These are phyloP conservation scores for Casuarina cunninghamiana DNA, from an alignment of 306 rosid genomes.

Conservation along the genomic window DNA sequence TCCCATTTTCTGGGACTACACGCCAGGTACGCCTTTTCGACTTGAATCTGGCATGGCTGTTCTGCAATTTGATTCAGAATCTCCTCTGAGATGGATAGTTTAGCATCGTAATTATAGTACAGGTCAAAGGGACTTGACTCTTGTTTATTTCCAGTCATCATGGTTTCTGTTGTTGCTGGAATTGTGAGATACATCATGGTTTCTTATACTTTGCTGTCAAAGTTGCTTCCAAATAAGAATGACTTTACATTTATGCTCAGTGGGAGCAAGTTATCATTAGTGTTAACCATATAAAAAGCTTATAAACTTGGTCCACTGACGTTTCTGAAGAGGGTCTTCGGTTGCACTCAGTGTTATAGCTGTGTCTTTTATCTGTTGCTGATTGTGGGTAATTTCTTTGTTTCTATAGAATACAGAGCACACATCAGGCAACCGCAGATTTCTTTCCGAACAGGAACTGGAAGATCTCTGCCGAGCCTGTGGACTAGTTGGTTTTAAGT, in stretches of 20 bases:
- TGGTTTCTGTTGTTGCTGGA: background rate
- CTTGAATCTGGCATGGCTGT: slow-evolving; percentile 8
- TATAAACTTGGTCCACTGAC: background rate
- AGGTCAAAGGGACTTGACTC: slow-evolving; percentile 14
- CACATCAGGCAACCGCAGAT: slow-evolving; percentile 48
- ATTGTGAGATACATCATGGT: background rate
- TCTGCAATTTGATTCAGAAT: background rate
- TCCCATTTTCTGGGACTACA: slow-evolving; percentile 55
- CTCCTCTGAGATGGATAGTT: slow-evolving; percentile 12
- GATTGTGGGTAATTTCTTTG: slow-evolving; percentile 24
- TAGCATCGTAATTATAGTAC: slow-evolving; percentile 2
- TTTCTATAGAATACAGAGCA: slow-evolving; percentile 46
- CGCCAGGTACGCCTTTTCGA: slow-evolving; percentile 52
- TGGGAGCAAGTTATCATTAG: background rate
- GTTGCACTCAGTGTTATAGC: background rate
- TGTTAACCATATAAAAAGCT: background rate
- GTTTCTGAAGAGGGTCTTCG: background rate
- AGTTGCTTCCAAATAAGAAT: background rate
- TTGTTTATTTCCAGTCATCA: slow-evolving; percentile 9
- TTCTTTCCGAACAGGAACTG: slow-evolving; percentile 66
- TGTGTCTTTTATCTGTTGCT: slow-evolving; percentile 14
- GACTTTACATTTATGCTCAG: background rate
- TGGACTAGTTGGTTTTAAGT: slow-evolving; percentile 60
- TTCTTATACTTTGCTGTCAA: background rate
- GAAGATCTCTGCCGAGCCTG: slow-evolving; percentile 79